A percentile compares a stretch with the other conserved stretches of the same genome.
phyloP scores from a whole-genome alignment of 192 early-diverging fungal species.

The Backusella tuberculispora region DNA sequence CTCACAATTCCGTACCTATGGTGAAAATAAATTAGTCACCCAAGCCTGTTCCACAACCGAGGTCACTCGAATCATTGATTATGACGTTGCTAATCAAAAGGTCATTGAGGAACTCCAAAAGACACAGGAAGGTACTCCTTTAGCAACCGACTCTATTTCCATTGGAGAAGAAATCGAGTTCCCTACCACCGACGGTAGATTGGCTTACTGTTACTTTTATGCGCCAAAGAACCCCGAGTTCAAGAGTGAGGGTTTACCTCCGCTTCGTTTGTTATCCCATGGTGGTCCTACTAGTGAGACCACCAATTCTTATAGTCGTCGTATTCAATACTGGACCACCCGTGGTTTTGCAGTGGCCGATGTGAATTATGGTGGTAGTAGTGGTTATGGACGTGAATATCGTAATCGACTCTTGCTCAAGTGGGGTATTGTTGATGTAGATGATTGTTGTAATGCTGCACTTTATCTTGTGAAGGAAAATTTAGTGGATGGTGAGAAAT shows the following conservation, averaged over 20 bases:
- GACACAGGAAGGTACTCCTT: background rate
- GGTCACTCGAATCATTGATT: slow-evolving; percentile 20
- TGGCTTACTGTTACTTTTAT: slow-evolving; percentile 64
- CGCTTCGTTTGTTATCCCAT: slow-evolving; percentile 71
- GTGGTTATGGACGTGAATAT: slow-evolving; percentile 74
- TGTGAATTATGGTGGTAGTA: slow-evolving; percentile 82
- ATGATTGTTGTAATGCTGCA: slow-evolving; percentile 76
- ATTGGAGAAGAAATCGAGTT: slow-evolving; percentile 63
- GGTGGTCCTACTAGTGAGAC: slow-evolving; percentile 69
- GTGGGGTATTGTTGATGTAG: slow-evolving; percentile 79
- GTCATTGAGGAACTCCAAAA: background rate
- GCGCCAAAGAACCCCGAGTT: slow-evolving; percentile 65
- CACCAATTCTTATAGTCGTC: slow-evolving; percentile 44
- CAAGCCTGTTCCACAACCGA: slow-evolving; percentile 20
- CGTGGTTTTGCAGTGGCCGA: slow-evolving; percentile 76
- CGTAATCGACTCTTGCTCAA: slow-evolving; percentile 71
- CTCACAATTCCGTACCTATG: slow-evolving; percentile 18
- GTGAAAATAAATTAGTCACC: slow-evolving; percentile 6
- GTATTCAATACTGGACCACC: slow-evolving; percentile 76
- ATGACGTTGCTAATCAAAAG: slow-evolving; percentile 3
- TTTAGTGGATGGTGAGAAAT: slow-evolving; percentile 59
- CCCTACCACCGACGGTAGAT: slow-evolving; percentile 53
- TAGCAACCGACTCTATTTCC: slow-evolving; percentile 58
- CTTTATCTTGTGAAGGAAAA: slow-evolving; percentile 60
- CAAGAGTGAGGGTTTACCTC: slow-evolving; percentile 59